Base-by-base conservation (phyloP, 305 asterid genomes). In the Fraxinus xanthoxyloides region DNA sequence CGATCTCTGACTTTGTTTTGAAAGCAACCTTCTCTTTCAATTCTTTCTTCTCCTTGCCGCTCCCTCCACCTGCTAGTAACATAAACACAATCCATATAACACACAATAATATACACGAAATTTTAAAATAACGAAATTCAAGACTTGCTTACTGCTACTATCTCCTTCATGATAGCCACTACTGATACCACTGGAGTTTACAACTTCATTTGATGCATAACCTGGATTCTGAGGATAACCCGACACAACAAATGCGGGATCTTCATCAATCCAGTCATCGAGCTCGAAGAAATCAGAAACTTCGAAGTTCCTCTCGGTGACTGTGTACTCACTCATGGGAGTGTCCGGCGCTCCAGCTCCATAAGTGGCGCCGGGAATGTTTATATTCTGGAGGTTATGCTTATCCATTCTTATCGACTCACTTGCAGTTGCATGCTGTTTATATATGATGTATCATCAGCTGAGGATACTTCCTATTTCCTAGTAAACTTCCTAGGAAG, bases 1-100 rank as follows among this genome's bases (percentile, higher is more conserved):
- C 99, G 61, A 93, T 76, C 77, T 90, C 91, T 4, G 99, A 95
- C 87, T 89, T 89, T 30, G 97, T 95, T 83, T 88, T 91, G 85
- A 95, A 95, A 74, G 98, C 98, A 85, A 93, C 92, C 85, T 89
- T 95, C 76, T 91, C 90, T 67, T 36, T 89, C 3, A 31, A 79
- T 38, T 82, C 92, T 81, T 85, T 89, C 91, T 74, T 89, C 87
- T 79, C 91, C 76, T 77, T 80, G 51, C 89, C 87, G 56, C 82
- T 79, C 48, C 82, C 92, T 75, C 81, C 31, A 21, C 87, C 90
- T 84, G 8, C 94, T 90, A 89, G 74, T 86, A 76, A 69, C 82
- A 56, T 83, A 43, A 56, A 77, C 9, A 51, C 63, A 51, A 1
- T 51, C 7, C 63, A n/a, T 51, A 51, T 51, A 51, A 17, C 21